Percentiles rank a stretch among this genome's conserved stretches.
Conservation (phyloP, 768 basidiomycete species). For the Kwoniella dejecticola region DNA sequence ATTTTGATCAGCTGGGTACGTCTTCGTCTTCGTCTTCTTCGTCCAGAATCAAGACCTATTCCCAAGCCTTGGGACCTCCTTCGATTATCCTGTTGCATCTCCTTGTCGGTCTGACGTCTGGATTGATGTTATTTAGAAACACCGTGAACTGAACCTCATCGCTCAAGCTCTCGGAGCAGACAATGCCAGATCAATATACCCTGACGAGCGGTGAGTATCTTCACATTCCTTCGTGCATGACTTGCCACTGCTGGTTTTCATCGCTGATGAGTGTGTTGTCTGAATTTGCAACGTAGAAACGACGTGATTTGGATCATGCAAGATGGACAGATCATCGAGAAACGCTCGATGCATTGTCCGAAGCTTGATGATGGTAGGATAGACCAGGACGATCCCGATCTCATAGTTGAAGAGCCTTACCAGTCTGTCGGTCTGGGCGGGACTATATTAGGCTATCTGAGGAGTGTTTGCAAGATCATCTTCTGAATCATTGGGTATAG, state of each 20-base stretch:
- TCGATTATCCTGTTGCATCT: too few relatives aligned
- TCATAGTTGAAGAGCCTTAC: constrained; percentile 21
- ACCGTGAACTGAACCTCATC: constrained; percentile 30
- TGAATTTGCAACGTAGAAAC: too few relatives aligned
- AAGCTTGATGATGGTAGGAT: constrained; percentile 31
- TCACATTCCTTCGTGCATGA: too few relatives aligned
- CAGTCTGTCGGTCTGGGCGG: too few relatives aligned
- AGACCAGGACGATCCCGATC: constrained; percentile 31
- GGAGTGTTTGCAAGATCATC: too few relatives aligned
- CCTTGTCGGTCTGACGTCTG: background rate
- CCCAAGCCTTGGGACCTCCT: too few relatives aligned
- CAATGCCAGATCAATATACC: constrained; percentile 27
- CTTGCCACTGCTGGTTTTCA: too few relatives aligned
- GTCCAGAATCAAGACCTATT: too few relatives aligned
- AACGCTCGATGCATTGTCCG: constrained; percentile 38
- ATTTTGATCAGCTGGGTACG: constrained; percentile 34
- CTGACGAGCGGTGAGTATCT: constrained; percentile 29
- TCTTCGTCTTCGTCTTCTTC: background rate
- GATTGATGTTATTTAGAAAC: constrained; percentile 22
- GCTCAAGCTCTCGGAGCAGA: constrained; percentile 32
- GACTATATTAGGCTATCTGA: too few relatives aligned
- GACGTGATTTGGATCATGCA: constrained; percentile 41
- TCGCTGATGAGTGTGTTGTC: too few relatives aligned
- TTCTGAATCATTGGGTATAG: too few relatives aligned
- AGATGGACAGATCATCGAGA: constrained; percentile 26